Base-by-base conservation (phyloP, 208 protist species). In the Leishmania amazonensis region DNA sequence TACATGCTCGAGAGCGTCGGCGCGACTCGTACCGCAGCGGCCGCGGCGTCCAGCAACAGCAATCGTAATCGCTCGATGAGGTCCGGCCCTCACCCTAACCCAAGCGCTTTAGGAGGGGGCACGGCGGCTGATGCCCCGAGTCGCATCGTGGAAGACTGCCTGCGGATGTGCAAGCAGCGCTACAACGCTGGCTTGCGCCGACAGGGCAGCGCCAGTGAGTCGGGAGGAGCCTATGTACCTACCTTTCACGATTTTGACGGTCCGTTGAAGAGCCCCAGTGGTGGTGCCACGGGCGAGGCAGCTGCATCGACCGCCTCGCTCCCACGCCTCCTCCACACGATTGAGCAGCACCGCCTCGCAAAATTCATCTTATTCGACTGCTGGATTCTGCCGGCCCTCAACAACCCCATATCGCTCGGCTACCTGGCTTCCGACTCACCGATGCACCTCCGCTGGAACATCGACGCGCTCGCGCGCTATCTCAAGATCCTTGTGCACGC, bases 321-420 rank as follows among this genome's bases (percentile, higher is more conserved):
- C 57, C 84, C 86, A n/a, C 84, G 89, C 11, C 93, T 98, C 19
- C 83, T 96, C 17, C 78, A 83, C 51, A 93, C 79, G 38, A 91
- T 98, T 60, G 92, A 96, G 87, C 87, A 90, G 64, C 89, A 94
- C 74, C 89, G 93, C 5, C 80, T 98, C 31, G 87, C 89, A 0
- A 96, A 95, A 78, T 98, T 98, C 80, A 80, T 98, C 67, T 84
- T 98, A 35, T 98, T 98, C 79, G 95, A 98, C 84, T 93, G 83
- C 70, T 98, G 95, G 93, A 96, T 98, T 75, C 82, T 98, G 35
- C 93, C 93, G 0, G 81, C 90, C 24, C 83, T 98, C 54, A 98
- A 93, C 85, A 95, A 96, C 78, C 89, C 90, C 11, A 78, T 93
- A 24, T 74, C 83, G 7, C 85, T 91, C 76, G 95, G 95, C 54